Evolutionary conservation across 192 early-diverging fungal genomes (phyloP), one percentile per base, ranked within the genome.

Genomic region (Coemansia javaensis): DNA sequence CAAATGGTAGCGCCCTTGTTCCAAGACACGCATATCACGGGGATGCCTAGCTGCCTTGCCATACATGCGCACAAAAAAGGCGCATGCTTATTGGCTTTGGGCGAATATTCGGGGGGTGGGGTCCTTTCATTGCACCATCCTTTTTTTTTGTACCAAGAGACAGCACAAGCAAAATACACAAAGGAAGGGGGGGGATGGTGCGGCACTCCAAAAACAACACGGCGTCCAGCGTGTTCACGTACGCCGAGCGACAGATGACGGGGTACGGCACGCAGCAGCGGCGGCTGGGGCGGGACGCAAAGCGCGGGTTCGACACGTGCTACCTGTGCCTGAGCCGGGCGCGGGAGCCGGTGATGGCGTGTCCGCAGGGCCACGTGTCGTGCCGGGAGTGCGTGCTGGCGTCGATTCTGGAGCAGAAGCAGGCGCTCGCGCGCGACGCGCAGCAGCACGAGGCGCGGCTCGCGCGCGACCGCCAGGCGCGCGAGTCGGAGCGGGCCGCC

Each of bases 151-250:
- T n/a, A n/a, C n/a, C n/a, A n/a, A n/a, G n/a, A n/a, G n/a, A n/a
- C 24, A 44, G 24, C 7, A 31, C 14, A 44, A 14, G 15, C 12
- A 23, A 27, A 11, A 41, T 22, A 41, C 14, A 21, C 17, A 16
- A 16, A 40, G 5, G 5, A 14, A 28, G 16, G 1, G 16, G 27
- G 5, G 32, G 32, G 9, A 90, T 89, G 83, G 81, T 83, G 34
- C 83, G 90, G 12, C 93, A 97, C 68, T 92, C 90, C 13, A 97
- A 93, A 54, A 94, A 94, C 69, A 93, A 93, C 60, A 97, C 89
- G 2, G 87, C 91, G 6, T 75, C 82, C 16, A 84, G 88, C 21
- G 87, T 90, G 31, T 97, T 97, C 60, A 97, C 92, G 2, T 86
- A 92, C 60, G 88, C 88, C 10, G 94, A 95, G 65, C 77, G 85